Base-by-base conservation (phyloP, 768 basidiomycete species). In the Lactifluus subvellereus region DNA sequence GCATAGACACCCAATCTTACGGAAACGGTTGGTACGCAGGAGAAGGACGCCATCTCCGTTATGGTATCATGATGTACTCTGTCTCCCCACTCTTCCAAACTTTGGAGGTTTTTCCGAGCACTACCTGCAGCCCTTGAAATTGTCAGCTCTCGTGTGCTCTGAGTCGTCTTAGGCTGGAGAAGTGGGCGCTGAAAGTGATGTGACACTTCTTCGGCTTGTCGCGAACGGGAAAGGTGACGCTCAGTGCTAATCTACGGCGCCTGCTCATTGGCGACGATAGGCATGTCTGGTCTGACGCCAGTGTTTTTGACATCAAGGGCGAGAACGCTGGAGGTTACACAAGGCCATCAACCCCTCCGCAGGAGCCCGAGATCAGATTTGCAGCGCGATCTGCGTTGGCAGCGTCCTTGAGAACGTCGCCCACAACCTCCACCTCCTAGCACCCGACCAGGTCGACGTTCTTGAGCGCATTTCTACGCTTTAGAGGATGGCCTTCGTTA, bases 251-350 rank as follows among this genome's bases (percentile, higher is more conserved):
- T 75, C 94, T 95, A 33, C 83, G 85, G 69, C 91, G 96, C 65
- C 78, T 89, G 57, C 84, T 98, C 65, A 98, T 98, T 68, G 96
- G 96, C 69, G 96, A 98, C 74, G 96, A 99, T 74, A 96, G 98
- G 77, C 96, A 99, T 74, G 96, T 99, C 71, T 98, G 96, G 96
- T 93, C 93, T 16, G 96, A 99, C 76, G 87, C 81, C 22, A 95
- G 96, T 72, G 95, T 99, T 66, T 99, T 99, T 85, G 98, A 98
- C 83, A 99, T 99, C 71, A 96, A 99, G 72, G 96, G 96, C 68
- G 96, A 96, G 22, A 22, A 2, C 22, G 22, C 22, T 22, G 22
- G 22, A 22, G 22, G 22, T 22, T 22, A 22, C 22, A 22, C 22
- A 22, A 22, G 22, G 2, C 22, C 22, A 22, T 22, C 22, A 22